These are phyloP conservation scores for Dalechampia spathulata DNA, from an alignment of 441 rosid genomes.

Conservation along the genomic window DNA sequence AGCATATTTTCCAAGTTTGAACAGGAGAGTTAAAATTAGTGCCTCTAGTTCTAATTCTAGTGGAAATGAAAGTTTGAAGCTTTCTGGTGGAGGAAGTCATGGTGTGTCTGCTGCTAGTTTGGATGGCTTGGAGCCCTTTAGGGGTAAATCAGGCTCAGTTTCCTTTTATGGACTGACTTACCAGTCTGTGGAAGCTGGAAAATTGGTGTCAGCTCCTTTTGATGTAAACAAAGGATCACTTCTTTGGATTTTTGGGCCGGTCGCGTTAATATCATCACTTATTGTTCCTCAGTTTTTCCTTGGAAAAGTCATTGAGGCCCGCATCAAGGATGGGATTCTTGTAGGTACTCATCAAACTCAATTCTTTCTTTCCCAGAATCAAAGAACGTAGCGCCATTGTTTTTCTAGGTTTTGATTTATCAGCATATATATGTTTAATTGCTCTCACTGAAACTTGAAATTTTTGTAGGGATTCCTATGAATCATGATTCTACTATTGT, in stretches of 20 bases:
- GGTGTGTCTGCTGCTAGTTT: constrained; percentile 12
- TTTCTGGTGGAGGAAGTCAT: constrained; percentile 11
- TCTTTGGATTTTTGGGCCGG: constrained; percentile 74
- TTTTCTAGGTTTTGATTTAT: not conserved
- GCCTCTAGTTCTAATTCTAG: constrained; percentile 27
- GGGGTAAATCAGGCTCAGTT: constrained; percentile 74
- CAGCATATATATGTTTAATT: not conserved
- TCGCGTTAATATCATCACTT: constrained; percentile 49
- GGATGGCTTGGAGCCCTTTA: constrained; percentile 47
- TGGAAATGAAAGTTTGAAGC: constrained; percentile 12
- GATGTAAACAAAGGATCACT: constrained; percentile 56
- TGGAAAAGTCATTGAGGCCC: constrained; percentile 39
- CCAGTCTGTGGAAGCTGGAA: constrained; percentile 66
- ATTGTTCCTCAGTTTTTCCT: constrained; percentile 71
- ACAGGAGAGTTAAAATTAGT: constrained; percentile 18
- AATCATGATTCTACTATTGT: not conserved
- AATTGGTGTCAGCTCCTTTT: constrained; percentile 68
- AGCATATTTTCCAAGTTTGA: constrained; percentile 23
- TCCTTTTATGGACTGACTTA: constrained; percentile 67
- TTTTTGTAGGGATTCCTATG: not conserved
- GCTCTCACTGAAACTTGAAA: not conserved
- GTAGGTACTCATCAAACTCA: constrained; percentile 24
- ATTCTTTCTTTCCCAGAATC: not conserved
- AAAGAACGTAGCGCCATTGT: not conserved
- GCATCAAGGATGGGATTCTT: constrained; percentile 42